Evolutionary conservation across 768 basidiomycete species (phyloP), one percentile per base, ranked within the genome.

Genomic region (Rhizopogon sp.): DNA sequence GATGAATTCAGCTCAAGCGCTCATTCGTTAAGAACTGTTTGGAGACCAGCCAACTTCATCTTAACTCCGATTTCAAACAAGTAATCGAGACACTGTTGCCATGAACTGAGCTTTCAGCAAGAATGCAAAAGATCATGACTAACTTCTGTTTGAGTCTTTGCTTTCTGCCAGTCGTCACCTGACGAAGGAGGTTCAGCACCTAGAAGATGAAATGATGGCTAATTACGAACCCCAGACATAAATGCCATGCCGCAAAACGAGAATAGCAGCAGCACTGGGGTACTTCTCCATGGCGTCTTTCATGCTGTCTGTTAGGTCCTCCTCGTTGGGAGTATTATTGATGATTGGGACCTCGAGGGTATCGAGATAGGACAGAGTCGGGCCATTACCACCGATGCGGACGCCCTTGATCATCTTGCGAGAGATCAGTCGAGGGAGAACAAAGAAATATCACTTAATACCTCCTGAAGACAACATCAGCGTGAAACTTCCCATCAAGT

Each of bases 381-480:
- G 69, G 1, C 88, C 90, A n/a, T 78, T 84, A 10, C 93, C 92
- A 5, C 81, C 88, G 14, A 84, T 66, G 9, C 90, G 80, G 43
- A 95, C 81, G 22, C 92, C 93, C 68, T 95, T 95, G 67, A 94
- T 95, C 93, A 94, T 94, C 84, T 94, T 50, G 22, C 20, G 22
- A 50, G 1, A n/a, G 33, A 11, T 47, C 60, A 50, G 6, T 6
- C 50, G 22, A 39, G 29, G n/a, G 25, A 3, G 4, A n/a, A 42
- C 25, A 10, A 16, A 47, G 9, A 43, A 13, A 3, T 20, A 42
- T 39, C 33, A 6, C 17, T 3, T 17, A 31, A 58, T 60, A 60
- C 79, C 78, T 82, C 79, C 79, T 81, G 58, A 9, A 53, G 52
- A 46, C 17, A 42, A 50, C 25, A 39, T 44, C 13, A 31, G 43